Evolutionary conservation across 176 grass and related monocot species (phyloP), one percentile per base, ranked within the genome.

Genomic region (Cocos nucifera): DNA sequence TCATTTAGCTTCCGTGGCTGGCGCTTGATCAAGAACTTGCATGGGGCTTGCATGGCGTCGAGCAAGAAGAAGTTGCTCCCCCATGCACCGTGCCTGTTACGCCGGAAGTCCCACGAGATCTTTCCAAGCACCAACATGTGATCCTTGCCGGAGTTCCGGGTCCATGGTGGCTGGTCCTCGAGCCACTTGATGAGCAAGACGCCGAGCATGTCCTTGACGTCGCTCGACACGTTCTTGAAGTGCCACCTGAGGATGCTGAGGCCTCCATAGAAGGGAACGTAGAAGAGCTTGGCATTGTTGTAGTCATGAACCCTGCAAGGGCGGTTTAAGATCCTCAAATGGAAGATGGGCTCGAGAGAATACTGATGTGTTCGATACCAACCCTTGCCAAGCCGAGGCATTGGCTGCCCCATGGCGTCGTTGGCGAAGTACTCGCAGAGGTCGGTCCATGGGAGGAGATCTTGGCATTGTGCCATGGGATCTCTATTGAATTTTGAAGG

Each of bases 41-140:
- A 65, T 21, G 62, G 49, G 12, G 4, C 7, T 0, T 14, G 62
- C 62, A 65, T 52, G 18, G 50, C 20, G 49, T 65, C 62, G 15
- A 51, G 62, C 22, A 26, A 35, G 22, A 65, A 20, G 22, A 65
- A 65, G 62, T 65, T 65, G 62, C 49, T 65, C 18, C 62, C 62
- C 62, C 62, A 65, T 3, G 32, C 9, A 0, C 10, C 4, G 10
- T 27, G 0, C 35, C 2, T 2, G 17, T 9, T 26, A 7, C 62
- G 48, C 48, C 62, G 62, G 48, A 65, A 65, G 62, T 65, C 62
- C 62, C 62, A 65, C 44, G 62, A 65, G 10, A 65, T 65, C 62
- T 65, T 65, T 2, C 62, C 62, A 6, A 65, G 62, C 62, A 65
- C 62, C 22, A 65, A 65, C 49, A 65, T 64, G 44, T 65, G 62